These are phyloP conservation scores for Aspergillus versicolor DNA, from an alignment of 2,329 filamentous ascomycete species.

Conservation along the genomic window DNA sequence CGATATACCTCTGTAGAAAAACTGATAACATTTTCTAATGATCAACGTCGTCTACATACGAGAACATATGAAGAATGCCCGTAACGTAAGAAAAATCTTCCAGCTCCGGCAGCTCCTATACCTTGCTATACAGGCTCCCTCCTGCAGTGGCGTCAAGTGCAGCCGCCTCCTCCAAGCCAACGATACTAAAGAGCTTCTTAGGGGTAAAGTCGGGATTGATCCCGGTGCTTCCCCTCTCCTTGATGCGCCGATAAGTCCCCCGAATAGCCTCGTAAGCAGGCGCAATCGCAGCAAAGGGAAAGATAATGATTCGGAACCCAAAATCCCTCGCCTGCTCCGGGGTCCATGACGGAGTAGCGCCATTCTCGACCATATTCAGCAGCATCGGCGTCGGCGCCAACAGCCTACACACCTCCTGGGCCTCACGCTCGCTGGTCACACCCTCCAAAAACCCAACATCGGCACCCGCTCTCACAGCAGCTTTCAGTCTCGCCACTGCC, in stretches of 20 bases:
- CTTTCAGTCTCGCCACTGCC: conserved; percentile 38
- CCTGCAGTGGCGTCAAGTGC: neutral
- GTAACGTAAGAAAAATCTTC: too few species aligned
- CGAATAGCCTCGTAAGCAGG: conserved; percentile 39
- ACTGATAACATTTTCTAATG: too few species aligned
- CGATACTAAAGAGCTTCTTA: neutral
- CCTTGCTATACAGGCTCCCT: neutral
- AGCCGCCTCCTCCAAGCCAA: neutral
- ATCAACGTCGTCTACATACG: too few species aligned
- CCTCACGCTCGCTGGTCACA: conserved; percentile 38
- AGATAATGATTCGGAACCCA: conserved; percentile 46
- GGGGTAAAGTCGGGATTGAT: neutral
- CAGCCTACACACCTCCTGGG: conserved; percentile 35
- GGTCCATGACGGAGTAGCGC: conserved; percentile 37
- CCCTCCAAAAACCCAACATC: conserved; percentile 45
- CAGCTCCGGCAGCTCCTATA: neutral
- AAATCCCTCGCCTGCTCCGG: conserved; percentile 40
- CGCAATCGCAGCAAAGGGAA: conserved; percentile 38
- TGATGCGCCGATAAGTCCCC: conserved; percentile 33
- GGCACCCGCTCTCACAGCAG: conserved; percentile 38
- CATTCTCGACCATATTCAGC: conserved; percentile 47
- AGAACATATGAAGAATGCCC: too few species aligned
- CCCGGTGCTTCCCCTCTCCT: conserved; percentile 17
- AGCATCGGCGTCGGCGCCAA: conserved; percentile 41
- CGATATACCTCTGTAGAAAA: neutral